Conservation (phyloP, 108 stramenopile genomes). For the Chaetoceros tenuissimus region DNA sequence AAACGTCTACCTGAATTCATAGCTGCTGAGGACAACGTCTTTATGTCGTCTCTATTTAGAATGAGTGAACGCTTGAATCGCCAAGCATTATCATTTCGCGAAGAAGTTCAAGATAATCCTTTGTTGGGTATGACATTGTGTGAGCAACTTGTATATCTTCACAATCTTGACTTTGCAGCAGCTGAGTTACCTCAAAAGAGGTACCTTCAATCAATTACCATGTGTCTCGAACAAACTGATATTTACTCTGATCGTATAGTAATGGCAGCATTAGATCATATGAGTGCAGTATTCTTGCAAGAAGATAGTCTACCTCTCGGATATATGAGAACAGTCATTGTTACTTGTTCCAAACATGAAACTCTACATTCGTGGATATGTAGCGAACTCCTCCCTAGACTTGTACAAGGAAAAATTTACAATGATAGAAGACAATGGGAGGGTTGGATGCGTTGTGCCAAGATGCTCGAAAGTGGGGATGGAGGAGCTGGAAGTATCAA, state of each 20-base stretch:
- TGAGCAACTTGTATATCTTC: slow-evolving; percentile 76
- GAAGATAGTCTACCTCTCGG: slow-evolving; percentile 61
- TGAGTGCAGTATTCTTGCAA: slow-evolving; percentile 62
- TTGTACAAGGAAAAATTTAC: slow-evolving; percentile 80
- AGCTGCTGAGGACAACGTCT: slow-evolving; percentile 53
- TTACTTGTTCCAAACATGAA: slow-evolving; percentile 81
- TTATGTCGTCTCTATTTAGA: slow-evolving; percentile 54
- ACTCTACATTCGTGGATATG: slow-evolving; percentile 83
- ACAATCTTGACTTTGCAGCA: slow-evolving; percentile 71
- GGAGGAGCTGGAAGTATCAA: slow-evolving; percentile 54
- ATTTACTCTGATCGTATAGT: slow-evolving; percentile 72
- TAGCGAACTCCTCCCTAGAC: slow-evolving; percentile 63
- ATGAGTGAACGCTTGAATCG: slow-evolving; percentile 65
- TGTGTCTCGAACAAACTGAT: slow-evolving; percentile 71
- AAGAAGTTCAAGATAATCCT: slow-evolving; percentile 55
- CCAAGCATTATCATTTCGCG: slow-evolving; percentile 70
- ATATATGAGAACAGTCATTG: slow-evolving; percentile 84
- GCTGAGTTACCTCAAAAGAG: slow-evolving; percentile 69
- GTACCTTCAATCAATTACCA: slow-evolving; percentile 63
- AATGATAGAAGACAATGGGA: slow-evolving; percentile 72
- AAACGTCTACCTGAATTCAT: slow-evolving; percentile 59
- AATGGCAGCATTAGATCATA: slow-evolving; percentile 68
- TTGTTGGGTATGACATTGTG: slow-evolving; percentile 75
- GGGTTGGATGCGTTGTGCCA: slow-evolving; percentile 88
- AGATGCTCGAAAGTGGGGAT: slow-evolving; percentile 67